A percentile compares a stretch with the other conserved stretches of the same genome.
phyloP scores from a whole-genome alignment of 805 yeast species.

The Yarrowia porcina region DNA sequence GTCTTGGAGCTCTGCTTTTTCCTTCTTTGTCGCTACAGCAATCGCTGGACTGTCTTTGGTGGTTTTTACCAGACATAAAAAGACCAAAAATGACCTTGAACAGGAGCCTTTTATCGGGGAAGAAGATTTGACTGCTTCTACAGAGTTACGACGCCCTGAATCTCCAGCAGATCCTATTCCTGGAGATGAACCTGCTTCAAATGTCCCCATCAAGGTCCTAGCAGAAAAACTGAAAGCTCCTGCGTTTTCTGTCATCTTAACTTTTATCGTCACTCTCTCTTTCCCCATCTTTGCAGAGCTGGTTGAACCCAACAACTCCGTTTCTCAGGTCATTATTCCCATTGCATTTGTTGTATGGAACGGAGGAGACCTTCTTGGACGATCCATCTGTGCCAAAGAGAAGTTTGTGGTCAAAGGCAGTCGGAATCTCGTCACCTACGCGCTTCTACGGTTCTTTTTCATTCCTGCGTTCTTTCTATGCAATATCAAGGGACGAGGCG shows the following conservation, averaged over 20 bases:
- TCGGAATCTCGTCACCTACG: conserved; percentile 48
- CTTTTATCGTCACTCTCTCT: conserved; percentile 68
- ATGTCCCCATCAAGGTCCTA: conserved; percentile 37
- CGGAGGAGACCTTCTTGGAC: conserved; percentile 77
- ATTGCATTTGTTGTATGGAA: conserved; percentile 84
- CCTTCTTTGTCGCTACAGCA: conserved; percentile 16
- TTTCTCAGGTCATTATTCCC: conserved; percentile 56
- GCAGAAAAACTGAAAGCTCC: conserved; percentile 63
- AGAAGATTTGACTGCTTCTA: background rate
- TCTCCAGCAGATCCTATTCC: background rate
- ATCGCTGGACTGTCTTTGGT: conserved; percentile 3
- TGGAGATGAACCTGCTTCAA: background rate
- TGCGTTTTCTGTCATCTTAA: conserved; percentile 65
- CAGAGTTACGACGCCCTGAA: background rate
- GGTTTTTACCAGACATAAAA: background rate
- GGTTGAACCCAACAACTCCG: conserved; percentile 37
- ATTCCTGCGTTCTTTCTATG: conserved; percentile 73
- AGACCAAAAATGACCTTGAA: background rate
- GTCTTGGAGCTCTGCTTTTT: conserved; percentile 7
- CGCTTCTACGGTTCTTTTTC: conserved; percentile 52
- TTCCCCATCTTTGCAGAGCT: conserved; percentile 90
- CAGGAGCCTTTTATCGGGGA: conserved; percentile 10
- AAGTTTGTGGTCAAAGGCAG: conserved; percentile 46
- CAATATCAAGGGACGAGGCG: conserved; percentile 50
- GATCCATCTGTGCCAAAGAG: conserved; percentile 59